These are phyloP conservation scores for Entomortierella parvispora DNA, from an alignment of 192 early-diverging fungal genomes.

Conservation along the genomic window DNA sequence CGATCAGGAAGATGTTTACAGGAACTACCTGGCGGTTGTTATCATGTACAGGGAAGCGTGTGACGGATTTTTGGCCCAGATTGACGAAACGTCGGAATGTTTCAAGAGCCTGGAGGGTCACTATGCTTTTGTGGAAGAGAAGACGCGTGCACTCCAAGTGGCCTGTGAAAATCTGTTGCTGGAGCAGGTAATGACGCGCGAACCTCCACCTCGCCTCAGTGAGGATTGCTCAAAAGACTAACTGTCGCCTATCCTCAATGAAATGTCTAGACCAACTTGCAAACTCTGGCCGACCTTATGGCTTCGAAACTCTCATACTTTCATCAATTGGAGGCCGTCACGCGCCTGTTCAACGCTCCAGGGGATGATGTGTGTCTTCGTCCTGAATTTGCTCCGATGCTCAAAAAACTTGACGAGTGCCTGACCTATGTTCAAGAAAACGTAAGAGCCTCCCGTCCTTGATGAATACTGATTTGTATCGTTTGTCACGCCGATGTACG, in stretches of 20 bases:
- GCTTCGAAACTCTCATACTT: conserved; percentile 77
- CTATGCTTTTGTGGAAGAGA: conserved; percentile 83
- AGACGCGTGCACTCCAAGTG: conserved; percentile 79
- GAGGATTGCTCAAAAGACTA: neutral
- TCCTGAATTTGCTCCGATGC: conserved; percentile 80
- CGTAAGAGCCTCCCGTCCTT: conserved; percentile 53
- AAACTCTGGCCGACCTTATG: conserved; percentile 66
- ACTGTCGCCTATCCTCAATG: neutral
- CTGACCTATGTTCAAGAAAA: conserved; percentile 79
- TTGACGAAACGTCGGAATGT: conserved; percentile 64
- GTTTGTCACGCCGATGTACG: too few relatives aligned
- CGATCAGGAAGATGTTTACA: conserved; percentile 87
- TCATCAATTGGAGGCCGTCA: conserved; percentile 84
- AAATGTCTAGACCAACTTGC: conserved; percentile 62
- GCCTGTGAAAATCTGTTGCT: conserved; percentile 83
- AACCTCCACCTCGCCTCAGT: neutral
- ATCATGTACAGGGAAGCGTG: conserved; percentile 69
- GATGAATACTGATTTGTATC: too few relatives aligned
- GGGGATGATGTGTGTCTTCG: conserved; percentile 87
- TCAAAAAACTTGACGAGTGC: conserved; percentile 82
- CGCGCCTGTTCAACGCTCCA: conserved; percentile 81
- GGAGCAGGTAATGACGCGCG: conserved; percentile 61
- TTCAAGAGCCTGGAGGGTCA: conserved; percentile 72
- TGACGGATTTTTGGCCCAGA: conserved; percentile 69
- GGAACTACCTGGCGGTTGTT: conserved; percentile 71